Evolutionary conservation across 1,284 basidiomycete species (phyloP), one percentile per base, ranked within the genome.

Genomic region (Puccinia sorghi): DNA sequence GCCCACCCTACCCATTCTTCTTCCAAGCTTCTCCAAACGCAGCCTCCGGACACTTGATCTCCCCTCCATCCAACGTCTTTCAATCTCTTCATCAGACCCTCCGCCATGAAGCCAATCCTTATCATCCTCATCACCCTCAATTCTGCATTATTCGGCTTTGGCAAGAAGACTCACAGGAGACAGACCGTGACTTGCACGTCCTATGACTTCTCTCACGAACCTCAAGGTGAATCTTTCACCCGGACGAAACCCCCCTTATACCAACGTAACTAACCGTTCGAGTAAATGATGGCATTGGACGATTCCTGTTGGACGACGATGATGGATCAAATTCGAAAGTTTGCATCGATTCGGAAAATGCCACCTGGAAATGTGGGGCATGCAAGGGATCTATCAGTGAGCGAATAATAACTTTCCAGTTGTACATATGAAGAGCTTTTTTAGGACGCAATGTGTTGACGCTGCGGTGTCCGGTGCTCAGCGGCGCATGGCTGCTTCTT

Each of bases 321-420:
- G 22, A 22, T 46, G 63, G 12, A 13, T 64, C 17, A 9, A 6
- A 3, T 64, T 25, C n/a, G 20, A 20, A 48, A 69, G 66, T 69
- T 4, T 69, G 66, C 25, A 50, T 17, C 17, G 46, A 50, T 52
- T 9, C 27, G 20, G 27, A 50, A 11, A 32, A 52, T 4, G n/a
- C 17, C 32, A 12, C 46, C 32, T 69, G 66, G 66, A 69, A 52
- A 32, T 69, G 66, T 37, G 32, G 4, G 48, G 52, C 12, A 1
- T 69, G 66, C 46, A 48, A 22, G 7, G 66, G 66, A 15, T 69
- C 66, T 15, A 32, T 39, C 25, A 32, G 66, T 69, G 15, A 69
- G 66, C n/a, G 5, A 32, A 52, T 37, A 7, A 37, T 5, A 22
- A 20, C n/a, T 22, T 0, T 64, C n/a, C n/a, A n/a, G 11, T 20